Percentiles rank a stretch among this genome's conserved stretches.
These are phyloP conservation scores for Staphylotrichum tortipilum DNA, from an alignment of 495 filamentous ascomycete species.

Conservation along the genomic window DNA sequence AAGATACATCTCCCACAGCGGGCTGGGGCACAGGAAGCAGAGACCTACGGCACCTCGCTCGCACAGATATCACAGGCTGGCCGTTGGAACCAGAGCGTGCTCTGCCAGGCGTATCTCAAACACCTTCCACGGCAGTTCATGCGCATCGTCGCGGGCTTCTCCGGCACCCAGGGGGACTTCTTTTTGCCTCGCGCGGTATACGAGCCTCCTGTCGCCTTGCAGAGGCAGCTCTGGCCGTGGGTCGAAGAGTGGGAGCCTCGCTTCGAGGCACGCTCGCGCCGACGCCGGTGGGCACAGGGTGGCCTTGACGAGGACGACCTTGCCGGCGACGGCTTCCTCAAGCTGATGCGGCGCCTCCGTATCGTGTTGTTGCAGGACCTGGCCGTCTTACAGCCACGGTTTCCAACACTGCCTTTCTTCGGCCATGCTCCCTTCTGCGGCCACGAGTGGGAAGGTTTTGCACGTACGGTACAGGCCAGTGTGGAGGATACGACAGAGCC, in stretches of 20 bases:
- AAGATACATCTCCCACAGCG: background rate
- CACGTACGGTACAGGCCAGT: background rate
- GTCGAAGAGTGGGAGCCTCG: background rate
- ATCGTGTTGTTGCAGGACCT: background rate
- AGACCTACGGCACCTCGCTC: background rate
- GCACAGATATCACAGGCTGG: background rate
- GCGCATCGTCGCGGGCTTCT: background rate
- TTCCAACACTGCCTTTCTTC: background rate
- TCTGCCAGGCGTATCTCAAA: background rate
- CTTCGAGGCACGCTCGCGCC: background rate
- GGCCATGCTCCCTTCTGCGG: background rate
- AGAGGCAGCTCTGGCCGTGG: background rate
- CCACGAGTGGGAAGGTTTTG: background rate
- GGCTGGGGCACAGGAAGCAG: background rate
- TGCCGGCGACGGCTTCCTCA: background rate
- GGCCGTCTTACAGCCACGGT: background rate
- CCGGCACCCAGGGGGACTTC: background rate
- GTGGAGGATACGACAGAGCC: too few species aligned
- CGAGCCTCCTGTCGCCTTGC: background rate
- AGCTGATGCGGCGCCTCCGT: background rate
- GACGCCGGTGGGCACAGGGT: background rate
- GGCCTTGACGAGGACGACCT: background rate
- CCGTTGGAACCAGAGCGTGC: background rate
- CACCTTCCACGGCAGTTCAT: background rate
- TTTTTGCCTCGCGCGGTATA: background rate